Base-by-base conservation (phyloP, 345 rosid species). In the Heritiera fomes region DNA sequence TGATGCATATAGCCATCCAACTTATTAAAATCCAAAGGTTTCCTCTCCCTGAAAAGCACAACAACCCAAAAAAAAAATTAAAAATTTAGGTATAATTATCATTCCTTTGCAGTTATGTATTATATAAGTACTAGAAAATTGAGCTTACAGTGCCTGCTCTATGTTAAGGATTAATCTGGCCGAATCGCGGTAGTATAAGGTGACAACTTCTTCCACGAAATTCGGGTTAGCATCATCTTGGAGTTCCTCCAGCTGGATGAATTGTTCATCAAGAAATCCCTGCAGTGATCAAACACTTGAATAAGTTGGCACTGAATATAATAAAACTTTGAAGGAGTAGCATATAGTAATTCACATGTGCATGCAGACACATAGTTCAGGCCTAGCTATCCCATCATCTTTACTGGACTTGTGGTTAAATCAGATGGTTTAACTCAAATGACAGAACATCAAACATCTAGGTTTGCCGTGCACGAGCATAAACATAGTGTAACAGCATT, bases 1-100 rank as follows among this genome's bases (percentile, higher is more conserved):
- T 93, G 99, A 78, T 95, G 98, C 96, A 95, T 95, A 79, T 75
- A 84, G 79, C 79, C 82, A 83, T 95, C 99, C 76, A 95, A 80
- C 77, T 89, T 89, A 73, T 82, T 80, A 66, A 90, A 95, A 81
- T 91, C 93, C 72, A 86, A 84, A 72, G 91, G 88, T 47, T 67
- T 73, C 78, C 76, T 88, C 81, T 82, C 93, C 89, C 95, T 91
- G 77, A 55, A 80, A 7, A 28, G 10, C n/a, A 53, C 1, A 49
- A 11, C 5, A 9, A 32, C 28, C 28, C 28, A 23, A 23, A 23
- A 23, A 23, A 23, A 23, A 23, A 23, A 23, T 0, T 23, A 23
- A 23, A 43, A 34, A 73, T 28, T 50, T 7, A 41, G 6, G 0
- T 6, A 30, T 15, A 18, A 43, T 15, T 1, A 45, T 30, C 59